These are phyloP conservation scores for Kuraishia piskuri DNA, from an alignment of 805 yeast genomes.

Conservation along the genomic window DNA sequence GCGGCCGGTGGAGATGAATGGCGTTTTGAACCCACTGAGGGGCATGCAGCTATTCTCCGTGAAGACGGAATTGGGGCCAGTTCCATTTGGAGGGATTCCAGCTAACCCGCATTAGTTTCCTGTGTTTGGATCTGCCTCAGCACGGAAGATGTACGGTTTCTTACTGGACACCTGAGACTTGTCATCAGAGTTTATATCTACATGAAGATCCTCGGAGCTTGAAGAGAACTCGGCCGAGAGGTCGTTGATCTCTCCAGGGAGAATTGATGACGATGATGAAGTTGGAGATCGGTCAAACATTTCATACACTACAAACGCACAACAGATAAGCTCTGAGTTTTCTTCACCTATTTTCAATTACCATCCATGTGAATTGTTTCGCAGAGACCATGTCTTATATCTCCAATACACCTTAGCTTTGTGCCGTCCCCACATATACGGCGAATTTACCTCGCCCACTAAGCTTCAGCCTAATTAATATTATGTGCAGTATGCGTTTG, in stretches of 20 bases:
- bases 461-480: not conserved
- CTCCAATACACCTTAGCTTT: too few relatives aligned
- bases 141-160: not conserved
- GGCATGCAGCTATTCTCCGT: not conserved
- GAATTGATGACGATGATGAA: not conserved
- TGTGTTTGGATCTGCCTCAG: too few relatives aligned
- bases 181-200: not conserved
- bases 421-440: too few relatives aligned
- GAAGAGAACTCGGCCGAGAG: not conserved
- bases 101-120: not conserved
- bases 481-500: not conserved
- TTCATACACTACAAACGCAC: not conserved
- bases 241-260: not conserved
- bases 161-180: not conserved
- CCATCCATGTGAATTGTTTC: too few relatives aligned
- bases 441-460: not conserved
- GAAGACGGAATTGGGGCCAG: not conserved
- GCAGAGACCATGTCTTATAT: too few relatives aligned
- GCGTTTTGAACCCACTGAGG: constrained; percentile 37
- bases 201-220: not conserved
- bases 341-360: too few relatives aligned
- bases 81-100: not conserved
- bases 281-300: not conserved
- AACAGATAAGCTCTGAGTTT: too few relatives aligned
- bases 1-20: constrained; percentile 30